Evolutionary conservation across 2,329 filamentous ascomycete species (phyloP).

Genomic region (Blumeriella jaapii): DNA sequence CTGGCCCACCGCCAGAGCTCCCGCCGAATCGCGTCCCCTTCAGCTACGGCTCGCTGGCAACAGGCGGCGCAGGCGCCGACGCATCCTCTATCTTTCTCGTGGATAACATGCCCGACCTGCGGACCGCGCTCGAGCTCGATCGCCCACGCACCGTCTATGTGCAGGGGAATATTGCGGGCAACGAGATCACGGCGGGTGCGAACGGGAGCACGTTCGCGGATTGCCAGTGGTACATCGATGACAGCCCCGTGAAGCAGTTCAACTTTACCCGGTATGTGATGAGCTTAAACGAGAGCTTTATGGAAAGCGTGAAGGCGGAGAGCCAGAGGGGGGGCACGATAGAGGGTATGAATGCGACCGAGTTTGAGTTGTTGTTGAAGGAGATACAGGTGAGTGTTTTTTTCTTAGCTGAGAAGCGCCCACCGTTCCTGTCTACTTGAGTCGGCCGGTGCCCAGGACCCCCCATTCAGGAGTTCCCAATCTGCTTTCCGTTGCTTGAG

Average conservation of each 20-base stretch:
- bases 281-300: slow-evolving; percentile 4
- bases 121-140: background rate
- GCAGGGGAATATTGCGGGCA: slow-evolving; percentile 1
- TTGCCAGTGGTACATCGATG: slow-evolving; percentile 6
- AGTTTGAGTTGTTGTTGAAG: background rate
- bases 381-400: slow-evolving; percentile 1
- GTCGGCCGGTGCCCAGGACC: too few relatives aligned
- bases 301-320: slow-evolving; percentile 1
- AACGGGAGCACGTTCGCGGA: slow-evolving; percentile 3
- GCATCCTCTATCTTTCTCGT: slow-evolving; percentile 3
- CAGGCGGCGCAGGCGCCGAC: background rate
- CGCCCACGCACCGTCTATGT: slow-evolving; percentile 3
- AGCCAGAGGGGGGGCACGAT: slow-evolving; percentile 1
- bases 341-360: slow-evolving; percentile 1
- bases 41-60: slow-evolving; percentile 1
- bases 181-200: background rate
- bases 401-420: background rate
- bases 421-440: too few relatives aligned
- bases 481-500: too few relatives aligned
- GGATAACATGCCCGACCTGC: slow-evolving; percentile 5
- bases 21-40: slow-evolving; percentile 2
- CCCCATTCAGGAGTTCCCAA: too few relatives aligned
- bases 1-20: background rate
- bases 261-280: slow-evolving; percentile 6
- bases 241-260: slow-evolving; percentile 1